These are phyloP conservation scores for Debaryomyces sp. DNA, from an alignment of 1,139 yeast species.

Conservation along the genomic window DNA sequence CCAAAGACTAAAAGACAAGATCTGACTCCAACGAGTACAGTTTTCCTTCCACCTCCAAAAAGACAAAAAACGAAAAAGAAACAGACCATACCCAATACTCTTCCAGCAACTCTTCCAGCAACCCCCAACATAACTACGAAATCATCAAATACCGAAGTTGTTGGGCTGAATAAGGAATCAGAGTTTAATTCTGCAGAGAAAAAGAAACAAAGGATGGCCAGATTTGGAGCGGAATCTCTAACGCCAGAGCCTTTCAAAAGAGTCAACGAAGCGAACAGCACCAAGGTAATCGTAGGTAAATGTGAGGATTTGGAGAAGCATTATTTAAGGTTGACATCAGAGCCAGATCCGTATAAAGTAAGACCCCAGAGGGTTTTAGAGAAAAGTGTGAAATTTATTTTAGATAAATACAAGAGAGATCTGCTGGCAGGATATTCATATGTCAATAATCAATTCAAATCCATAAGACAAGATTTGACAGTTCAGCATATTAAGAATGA, in stretches of 20 bases:
- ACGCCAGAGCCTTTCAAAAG: constrained; percentile 22
- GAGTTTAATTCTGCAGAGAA: constrained; percentile 40
- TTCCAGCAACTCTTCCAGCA: neutral
- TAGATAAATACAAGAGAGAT: constrained; percentile 55
- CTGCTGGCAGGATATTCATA: constrained; percentile 63
- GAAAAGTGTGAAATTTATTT: constrained; percentile 57
- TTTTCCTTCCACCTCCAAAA: constrained; percentile 5
- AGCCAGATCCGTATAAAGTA: constrained; percentile 82
- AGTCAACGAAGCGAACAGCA: neutral
- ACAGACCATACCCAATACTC: neutral
- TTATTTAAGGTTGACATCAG: constrained; percentile 85
- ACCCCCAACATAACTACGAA: neutral
- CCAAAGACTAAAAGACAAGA: constrained; percentile 3
- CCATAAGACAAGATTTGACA: constrained; percentile 88
- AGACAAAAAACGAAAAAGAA: constrained; percentile 1
- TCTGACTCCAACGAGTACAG: neutral
- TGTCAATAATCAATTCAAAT: constrained; percentile 85
- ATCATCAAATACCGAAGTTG: neutral
- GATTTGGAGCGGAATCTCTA: constrained; percentile 38
- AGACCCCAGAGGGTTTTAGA: constrained; percentile 69
- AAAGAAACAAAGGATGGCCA: constrained; percentile 48
- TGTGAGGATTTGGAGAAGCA: constrained; percentile 70
- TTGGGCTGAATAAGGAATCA: neutral
- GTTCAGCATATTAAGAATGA: constrained; percentile 86
- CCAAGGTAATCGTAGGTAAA: constrained; percentile 57